Base-by-base conservation (phyloP, 768 basidiomycete species). In the Coprinopsis strossmayeri region DNA sequence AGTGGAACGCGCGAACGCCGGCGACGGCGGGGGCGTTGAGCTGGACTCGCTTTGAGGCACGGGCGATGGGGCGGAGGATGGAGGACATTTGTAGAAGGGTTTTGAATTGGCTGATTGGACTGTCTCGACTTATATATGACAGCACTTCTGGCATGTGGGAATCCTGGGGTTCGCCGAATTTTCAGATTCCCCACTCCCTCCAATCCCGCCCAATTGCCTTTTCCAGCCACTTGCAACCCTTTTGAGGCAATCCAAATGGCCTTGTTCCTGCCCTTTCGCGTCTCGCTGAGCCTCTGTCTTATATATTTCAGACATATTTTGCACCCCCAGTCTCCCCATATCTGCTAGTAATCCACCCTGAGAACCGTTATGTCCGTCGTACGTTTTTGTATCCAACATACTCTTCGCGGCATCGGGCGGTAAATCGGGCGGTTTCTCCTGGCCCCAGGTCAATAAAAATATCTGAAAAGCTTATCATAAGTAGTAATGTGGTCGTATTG, bases 1-100 rank as follows among this genome's bases (percentile, higher is more conserved):
- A 78, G 66, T 84, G 85, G 66, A 87, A 84, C 0, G 74, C 57
- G 52, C 84, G 82, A 15, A 57, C 49, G 30, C 54, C 57, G 34
- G 50, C 7, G 53, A 49, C 39, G 58, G 59, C 50, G 53, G 61
- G 57, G 41, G 27, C 51, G 55, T 20, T 48, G 45, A 55, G 42
- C 44, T 48, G 40, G 13, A 61, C 54, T 35, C 61, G 55, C 45
- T 60, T 55, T 42, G 57, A 53, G 34, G 50, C 50, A 5, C 51
- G 53, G 28, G 64, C 53, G 28, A 64, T 34, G 45, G 58, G 50
- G 45, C 62, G 65, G 38, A 70, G 52, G 38, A 56, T 32, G 41
- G 52, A 61, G 41, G 67, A 67, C 64, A 71, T 71, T 44, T 44
- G 47, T 45, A 32, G 7, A 32, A 32, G 7, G 35, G 27, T 26